Base-by-base conservation (phyloP, 805 yeast species). In the Blastobotrys peoriensis region DNA sequence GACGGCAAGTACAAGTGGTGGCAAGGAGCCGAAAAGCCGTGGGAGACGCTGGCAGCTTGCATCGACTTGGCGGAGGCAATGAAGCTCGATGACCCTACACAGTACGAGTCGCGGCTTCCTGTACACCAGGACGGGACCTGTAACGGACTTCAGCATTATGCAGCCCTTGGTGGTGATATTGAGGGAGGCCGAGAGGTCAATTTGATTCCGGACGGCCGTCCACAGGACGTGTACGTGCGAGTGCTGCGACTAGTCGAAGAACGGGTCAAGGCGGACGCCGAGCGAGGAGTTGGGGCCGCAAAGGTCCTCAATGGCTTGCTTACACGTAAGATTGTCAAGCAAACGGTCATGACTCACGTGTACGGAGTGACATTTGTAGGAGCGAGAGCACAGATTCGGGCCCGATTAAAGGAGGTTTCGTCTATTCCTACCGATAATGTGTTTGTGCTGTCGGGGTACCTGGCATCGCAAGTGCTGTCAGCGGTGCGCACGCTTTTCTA, bases 291-390 rank as follows among this genome's bases (percentile, higher is more conserved):
- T 33, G 53, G 41, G 3, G 51, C 55, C 21, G 73, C 74, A 3
- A 38, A 58, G n/a, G 61, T 67, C 27, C 65, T 84, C 34, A 69
- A 74, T 45, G 84, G 81, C 41, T 74, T 79, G 48, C 76, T 91
- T 46, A 75, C 81, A 16, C 76, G 98, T 56, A 91, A 91, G 60
- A 82, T 93, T 38, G 96, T 93, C 30, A 91, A 91, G 61, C 98
- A 91, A 62, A 87, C 98, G 0, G 98, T 91, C 20, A 91, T 91
- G 98, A 91, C 98, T 0, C 89, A 88, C 58, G 98, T 91, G 30
- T 91, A 91, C 61, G 98, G 98, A 57, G 98, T 91, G 9, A 91
- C 98, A 0, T 87, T 76, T 60, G 76, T 86, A 50, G 98, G 98
- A 15, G 98, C 98, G 0, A 78, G 86, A 15, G 82, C 81, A 3